Conservation (phyloP, 2,329 filamentous ascomycete species). For the Nigrospora sphaerica region DNA sequence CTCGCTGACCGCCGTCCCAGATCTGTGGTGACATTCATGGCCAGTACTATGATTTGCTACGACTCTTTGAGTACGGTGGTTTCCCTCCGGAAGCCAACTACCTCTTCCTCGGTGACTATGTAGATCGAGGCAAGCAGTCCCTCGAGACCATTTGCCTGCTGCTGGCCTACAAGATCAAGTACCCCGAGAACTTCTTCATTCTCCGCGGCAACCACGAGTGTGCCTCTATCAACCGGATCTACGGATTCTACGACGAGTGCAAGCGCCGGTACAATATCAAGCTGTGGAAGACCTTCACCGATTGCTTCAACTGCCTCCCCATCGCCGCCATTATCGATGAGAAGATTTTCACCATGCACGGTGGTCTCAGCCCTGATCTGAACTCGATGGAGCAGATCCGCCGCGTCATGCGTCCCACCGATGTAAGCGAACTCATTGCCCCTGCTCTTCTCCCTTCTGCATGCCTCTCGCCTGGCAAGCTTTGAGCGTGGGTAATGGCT, state of each 20-base stretch:
- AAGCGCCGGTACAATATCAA: constrained; percentile 99
- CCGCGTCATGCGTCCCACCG: constrained; percentile 95
- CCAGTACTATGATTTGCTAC: constrained; percentile 96
- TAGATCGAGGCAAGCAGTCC: constrained; percentile 98
- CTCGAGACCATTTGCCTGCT: constrained; percentile 97
- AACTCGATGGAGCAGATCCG: constrained; percentile 99
- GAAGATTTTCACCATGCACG: constrained; percentile 99
- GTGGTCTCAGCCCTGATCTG: constrained; percentile 89
- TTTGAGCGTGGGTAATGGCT: constrained; percentile 8
- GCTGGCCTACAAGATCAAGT: constrained; percentile 99
- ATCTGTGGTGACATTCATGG: constrained; percentile 99
- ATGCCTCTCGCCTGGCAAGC: constrained; percentile 12
- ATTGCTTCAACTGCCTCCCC: constrained; percentile 98
- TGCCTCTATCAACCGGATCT: constrained; percentile 97
- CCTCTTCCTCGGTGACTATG: constrained; percentile 97
- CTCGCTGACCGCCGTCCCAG: constrained; percentile 37
- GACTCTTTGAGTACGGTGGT: constrained; percentile 95
- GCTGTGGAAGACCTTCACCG: constrained; percentile 98
- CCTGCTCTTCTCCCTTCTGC: background rate
- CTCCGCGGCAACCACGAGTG: constrained; percentile 98
- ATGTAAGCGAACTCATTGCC: constrained; percentile 57
- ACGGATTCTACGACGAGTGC: constrained; percentile 99
- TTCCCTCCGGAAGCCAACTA: constrained; percentile 99
- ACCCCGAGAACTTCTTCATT: constrained; percentile 99
- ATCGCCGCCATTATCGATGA: constrained; percentile 99